Evolutionary conservation across 306 rosid species (phyloP).

Genomic region (Lagenaria siceraria): DNA sequence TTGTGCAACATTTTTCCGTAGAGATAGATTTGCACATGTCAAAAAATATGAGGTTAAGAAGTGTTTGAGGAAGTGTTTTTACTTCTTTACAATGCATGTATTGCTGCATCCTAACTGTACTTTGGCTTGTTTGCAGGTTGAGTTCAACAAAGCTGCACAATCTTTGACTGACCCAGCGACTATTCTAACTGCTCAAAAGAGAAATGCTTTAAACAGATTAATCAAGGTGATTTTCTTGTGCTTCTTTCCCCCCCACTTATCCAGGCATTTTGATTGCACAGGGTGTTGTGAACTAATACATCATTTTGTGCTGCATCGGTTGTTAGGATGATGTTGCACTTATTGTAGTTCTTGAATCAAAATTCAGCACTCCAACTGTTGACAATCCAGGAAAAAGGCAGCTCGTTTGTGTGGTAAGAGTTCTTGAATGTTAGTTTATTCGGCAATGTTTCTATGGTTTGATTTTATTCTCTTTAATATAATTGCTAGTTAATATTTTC

Average conservation of each 20-base stretch:
- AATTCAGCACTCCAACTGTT: constrained; percentile 64
- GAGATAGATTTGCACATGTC: constrained; percentile 89
- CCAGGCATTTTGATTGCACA: background rate
- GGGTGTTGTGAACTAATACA: background rate
- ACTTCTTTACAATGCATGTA: background rate
- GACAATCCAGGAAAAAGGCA: constrained; percentile 84
- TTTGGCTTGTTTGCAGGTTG: constrained; percentile 60
- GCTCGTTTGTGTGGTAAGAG: constrained; percentile 92
- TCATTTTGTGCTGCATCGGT: constrained; percentile 7
- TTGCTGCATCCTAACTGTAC: constrained; percentile 6
- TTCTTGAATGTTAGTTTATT: background rate
- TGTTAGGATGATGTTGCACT: constrained; percentile 90
- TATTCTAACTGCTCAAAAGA: constrained; percentile 76
- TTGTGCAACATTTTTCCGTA: constrained; percentile 96
- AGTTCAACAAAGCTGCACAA: constrained; percentile 94
- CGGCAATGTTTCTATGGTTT: background rate
- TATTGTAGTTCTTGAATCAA: constrained; percentile 88
- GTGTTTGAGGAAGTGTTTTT: constrained; percentile 19
- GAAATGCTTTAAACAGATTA: constrained; percentile 74
- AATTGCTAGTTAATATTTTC: background rate
- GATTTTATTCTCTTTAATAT: background rate
- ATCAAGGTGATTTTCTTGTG: constrained; percentile 50
- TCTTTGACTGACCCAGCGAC: constrained; percentile 74
- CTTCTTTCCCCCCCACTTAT: background rate
- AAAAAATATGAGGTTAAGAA: constrained; percentile 90